Percentiles rank a stretch among this genome's conserved stretches.
Conservation (phyloP, 2,329 filamentous ascomycete genomes). For the Tolypocladium capitatum region DNA sequence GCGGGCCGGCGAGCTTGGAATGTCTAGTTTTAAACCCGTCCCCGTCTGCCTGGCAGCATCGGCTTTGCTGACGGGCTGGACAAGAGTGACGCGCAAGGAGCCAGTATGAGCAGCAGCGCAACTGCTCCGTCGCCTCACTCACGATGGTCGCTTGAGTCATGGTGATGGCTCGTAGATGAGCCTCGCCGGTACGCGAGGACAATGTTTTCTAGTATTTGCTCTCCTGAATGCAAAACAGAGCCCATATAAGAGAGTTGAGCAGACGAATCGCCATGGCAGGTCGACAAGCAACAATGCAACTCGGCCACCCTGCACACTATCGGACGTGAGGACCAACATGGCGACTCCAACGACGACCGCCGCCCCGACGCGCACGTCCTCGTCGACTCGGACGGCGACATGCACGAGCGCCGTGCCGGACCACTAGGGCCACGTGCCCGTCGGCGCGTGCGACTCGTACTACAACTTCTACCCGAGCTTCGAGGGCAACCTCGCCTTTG, state of each 20-base stretch:
- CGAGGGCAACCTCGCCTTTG: constrained; percentile 18
- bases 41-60: not conserved
- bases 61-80: too few species aligned
- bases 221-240: not conserved
- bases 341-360: not conserved
- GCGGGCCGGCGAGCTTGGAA: not conserved
- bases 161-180: not conserved
- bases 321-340: not conserved
- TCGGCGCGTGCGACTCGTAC: constrained; percentile 18
- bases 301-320: not conserved
- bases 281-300: not conserved
- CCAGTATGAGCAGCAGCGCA: too few species aligned
- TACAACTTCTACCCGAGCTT: constrained; percentile 20
- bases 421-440: constrained; percentile 17
- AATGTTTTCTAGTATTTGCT: not conserved
- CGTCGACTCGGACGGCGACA: too few species aligned
- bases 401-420: constrained; percentile 20
- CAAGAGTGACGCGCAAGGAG: not conserved
- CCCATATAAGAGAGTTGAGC: not conserved
- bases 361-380: too few species aligned
- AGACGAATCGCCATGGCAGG: not conserved
- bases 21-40: not conserved
- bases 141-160: too few species aligned
- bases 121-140: too few species aligned
- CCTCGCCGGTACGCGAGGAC: not conserved